Conservation (phyloP, 345 rosid genomes). For the Pistacia atlantica region DNA sequence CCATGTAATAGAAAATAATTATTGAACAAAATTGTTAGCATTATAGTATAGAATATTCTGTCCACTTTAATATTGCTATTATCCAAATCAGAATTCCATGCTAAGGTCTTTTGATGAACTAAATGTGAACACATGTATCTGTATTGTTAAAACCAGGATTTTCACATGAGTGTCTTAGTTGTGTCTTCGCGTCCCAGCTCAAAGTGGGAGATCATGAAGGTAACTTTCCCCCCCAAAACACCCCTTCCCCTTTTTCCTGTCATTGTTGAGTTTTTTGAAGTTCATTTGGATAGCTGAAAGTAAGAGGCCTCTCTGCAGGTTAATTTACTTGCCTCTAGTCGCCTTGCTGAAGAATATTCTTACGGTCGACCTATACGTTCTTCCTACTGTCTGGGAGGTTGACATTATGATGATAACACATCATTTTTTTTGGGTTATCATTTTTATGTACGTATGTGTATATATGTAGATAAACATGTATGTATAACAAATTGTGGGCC, state of each 20-base stretch:
- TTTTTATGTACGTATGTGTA: not conserved
- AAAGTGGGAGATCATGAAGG: conserved; percentile 55
- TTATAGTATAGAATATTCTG: not conserved
- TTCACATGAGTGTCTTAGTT: conserved; percentile 52
- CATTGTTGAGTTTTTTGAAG: not conserved
- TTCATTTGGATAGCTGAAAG: conserved; percentile 7
- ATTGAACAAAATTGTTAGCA: not conserved
- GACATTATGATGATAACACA: conserved; percentile 32
- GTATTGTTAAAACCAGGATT: conserved; percentile 37
- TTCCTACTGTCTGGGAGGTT: conserved; percentile 41
- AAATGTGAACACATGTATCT: not conserved
- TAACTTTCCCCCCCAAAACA: conserved; percentile 2
- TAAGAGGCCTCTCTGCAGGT: conserved; percentile 32
- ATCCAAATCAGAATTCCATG: not conserved
- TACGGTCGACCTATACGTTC: conserved; percentile 19
- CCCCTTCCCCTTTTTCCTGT: not conserved
- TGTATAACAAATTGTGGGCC: not conserved
- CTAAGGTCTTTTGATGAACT: not conserved
- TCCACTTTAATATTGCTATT: not conserved
- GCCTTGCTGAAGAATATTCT: conserved; percentile 25
- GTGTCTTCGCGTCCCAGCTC: conserved; percentile 30
- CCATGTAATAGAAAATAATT: not conserved
- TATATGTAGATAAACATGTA: not conserved
- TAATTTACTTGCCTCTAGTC: conserved; percentile 45
- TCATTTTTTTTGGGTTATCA: not conserved